Evolutionary conservation across 768 basidiomycete species (phyloP).

Genomic region (Kwoniella sp.): DNA sequence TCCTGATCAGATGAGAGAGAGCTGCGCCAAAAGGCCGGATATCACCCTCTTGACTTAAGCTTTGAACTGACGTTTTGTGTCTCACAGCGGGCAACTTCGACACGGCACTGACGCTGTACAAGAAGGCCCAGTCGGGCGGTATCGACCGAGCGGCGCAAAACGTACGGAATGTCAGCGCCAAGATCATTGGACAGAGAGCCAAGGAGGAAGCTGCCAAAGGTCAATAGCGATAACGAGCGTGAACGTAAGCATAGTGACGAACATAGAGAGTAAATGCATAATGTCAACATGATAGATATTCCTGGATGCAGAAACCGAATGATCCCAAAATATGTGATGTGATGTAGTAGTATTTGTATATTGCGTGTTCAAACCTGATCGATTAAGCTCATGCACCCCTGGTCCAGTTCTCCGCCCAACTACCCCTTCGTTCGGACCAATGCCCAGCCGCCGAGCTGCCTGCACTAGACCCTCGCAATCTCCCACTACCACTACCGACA

Average conservation of each 20-base stretch:
- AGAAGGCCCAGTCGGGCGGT: slow-evolving; percentile 53
- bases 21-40: too few relatives aligned
- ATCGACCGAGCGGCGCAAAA: slow-evolving; percentile 56
- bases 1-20: too few relatives aligned
- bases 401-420: slow-evolving; percentile 35
- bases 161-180: slow-evolving; percentile 54
- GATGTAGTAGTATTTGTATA: too few relatives aligned
- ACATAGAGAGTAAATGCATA: slow-evolving; percentile 5
- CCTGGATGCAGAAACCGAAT: neutral
- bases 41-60: neutral
- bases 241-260: neutral
- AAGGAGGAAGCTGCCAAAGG: slow-evolving; percentile 5
- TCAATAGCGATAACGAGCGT: neutral
- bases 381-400: neutral
- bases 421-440: slow-evolving; percentile 42
- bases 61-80: too few relatives aligned
- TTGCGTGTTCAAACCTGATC: too few relatives aligned
- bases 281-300: slow-evolving; percentile 3
- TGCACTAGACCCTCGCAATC: neutral
- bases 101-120: slow-evolving; percentile 54
- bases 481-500: neutral
- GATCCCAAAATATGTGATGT: too few relatives aligned
- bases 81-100: slow-evolving; percentile 52
- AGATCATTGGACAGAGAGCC: slow-evolving; percentile 37
- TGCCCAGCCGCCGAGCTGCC: slow-evolving; percentile 2